Evolutionary conservation across 345 rosid genomes (phyloP).

Genomic region (Noccaea caerulescens): DNA sequence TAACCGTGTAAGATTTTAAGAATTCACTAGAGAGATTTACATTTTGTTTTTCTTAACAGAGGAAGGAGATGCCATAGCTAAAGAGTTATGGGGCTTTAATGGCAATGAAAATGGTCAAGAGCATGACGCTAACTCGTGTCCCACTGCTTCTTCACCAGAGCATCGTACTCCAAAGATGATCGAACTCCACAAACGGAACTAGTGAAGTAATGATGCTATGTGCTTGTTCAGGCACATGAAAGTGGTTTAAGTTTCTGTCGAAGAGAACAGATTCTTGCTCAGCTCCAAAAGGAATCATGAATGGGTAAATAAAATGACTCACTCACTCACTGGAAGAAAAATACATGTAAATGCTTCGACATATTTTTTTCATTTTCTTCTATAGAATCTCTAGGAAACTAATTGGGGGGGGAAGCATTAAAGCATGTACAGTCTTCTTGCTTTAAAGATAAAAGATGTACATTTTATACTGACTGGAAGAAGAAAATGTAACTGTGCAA

Average conservation of each 20-base stretch:
- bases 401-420: constrained; percentile 5
- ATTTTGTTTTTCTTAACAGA: constrained; percentile 9
- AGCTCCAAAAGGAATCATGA: constrained; percentile 31
- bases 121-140: constrained; percentile 16
- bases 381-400: constrained; percentile 4
- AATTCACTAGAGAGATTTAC: constrained; percentile 5
- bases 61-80: constrained; percentile 37
- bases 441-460: constrained; percentile 22
- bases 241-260: constrained; percentile 15
- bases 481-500: constrained; percentile 11
- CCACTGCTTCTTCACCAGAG: constrained; percentile 36
- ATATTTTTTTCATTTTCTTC: constrained; percentile 13
- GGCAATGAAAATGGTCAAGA: constrained; percentile 36
- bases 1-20: background rate
- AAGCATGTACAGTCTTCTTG: constrained; percentile 31
- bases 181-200: constrained; percentile 36
- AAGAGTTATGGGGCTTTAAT: constrained; percentile 41
- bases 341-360: constrained; percentile 1
- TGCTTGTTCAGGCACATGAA: background rate
- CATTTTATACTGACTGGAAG: constrained; percentile 14
- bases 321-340: constrained; percentile 4
- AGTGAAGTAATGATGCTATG: background rate
- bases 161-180: constrained; percentile 35
- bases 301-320: constrained; percentile 1
- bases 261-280: constrained; percentile 4